Evolutionary conservation across 192 early-diverging fungal species (phyloP), one percentile per base, ranked within the genome.

Genomic region (Coemansia sp.): DNA sequence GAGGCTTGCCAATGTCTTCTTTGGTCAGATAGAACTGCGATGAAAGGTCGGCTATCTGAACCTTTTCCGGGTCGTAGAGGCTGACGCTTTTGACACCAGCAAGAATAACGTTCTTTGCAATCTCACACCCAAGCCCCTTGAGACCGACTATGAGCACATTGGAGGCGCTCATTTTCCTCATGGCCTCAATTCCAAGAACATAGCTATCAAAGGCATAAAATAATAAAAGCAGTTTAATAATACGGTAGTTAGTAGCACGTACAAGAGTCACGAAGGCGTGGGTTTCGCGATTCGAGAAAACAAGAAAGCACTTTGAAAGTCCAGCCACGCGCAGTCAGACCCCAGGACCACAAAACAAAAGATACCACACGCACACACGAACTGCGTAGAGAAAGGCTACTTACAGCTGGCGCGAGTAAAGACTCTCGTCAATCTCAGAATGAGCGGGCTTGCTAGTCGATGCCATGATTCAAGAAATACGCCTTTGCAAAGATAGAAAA

Each of bases 1-100:
- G 89, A 39, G 90, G 88, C 76, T 94, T 88, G 62, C 96, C 96
- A 65, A 98, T 71, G 71, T 99, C 95, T 7, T 85, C 88, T 37
- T 85, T 72, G 49, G 77, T 85, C 21, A 99, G 77, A 86, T 93
- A 99, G 79, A 97, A 99, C 94, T 98, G 66, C 43, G 67, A 62
- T 16, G 96, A 94, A 66, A 99, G 85, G 79, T 99, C 98, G 21
- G 87, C 73, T 21, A 95, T 67, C 66, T 89, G 75, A 32, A 89
- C 89, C 26, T 87, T 83, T 55, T 83, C 87, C 39, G 92, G 88
- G 76, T 99, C 98, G 72, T 95, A 90, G 21, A 99, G 80, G 9
- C 95, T 95, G 19, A 99, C 98, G 71, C 95, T 97, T 85, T 99
- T 99, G 63, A 99, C 98, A 60, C 98, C 98, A 42, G 98, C 98